A percentile compares a stretch with the other conserved stretches of the same genome.
phyloP scores from a whole-genome alignment of 805 yeast genomes.

The Candida glaebosa region DNA sequence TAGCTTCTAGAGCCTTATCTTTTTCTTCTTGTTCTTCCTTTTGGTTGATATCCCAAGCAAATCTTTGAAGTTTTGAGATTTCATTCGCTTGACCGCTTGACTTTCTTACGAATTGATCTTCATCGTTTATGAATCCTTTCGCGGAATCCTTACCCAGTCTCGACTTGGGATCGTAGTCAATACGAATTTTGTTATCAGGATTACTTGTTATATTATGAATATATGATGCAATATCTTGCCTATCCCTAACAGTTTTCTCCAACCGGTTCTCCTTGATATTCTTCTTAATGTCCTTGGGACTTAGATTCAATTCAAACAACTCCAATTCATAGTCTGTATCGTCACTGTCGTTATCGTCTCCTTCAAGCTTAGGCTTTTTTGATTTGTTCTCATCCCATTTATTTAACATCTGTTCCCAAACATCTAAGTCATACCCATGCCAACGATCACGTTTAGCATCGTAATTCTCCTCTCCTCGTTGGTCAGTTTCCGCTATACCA shows the following conservation, averaged over 20 bases:
- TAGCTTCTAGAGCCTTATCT: constrained; percentile 8
- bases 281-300: constrained; percentile 19
- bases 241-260: constrained; percentile 52
- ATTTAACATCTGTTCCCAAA: constrained; percentile 51
- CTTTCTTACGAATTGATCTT: constrained; percentile 50
- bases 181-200: constrained; percentile 15
- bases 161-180: constrained; percentile 54
- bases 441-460: constrained; percentile 77
- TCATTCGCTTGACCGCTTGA: constrained; percentile 21
- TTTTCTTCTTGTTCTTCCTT: constrained; percentile 11
- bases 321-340: constrained; percentile 42
- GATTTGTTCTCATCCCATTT: constrained; percentile 38
- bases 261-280: constrained; percentile 28
- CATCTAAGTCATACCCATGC: constrained; percentile 71
- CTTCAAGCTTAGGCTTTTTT: constrained; percentile 6
- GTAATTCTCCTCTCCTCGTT: constrained; percentile 43
- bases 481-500: constrained; percentile 42
- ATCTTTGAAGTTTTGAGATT: constrained; percentile 24
- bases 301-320: constrained; percentile 32
- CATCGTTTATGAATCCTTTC: constrained; percentile 33
- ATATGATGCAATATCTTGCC: constrained; percentile 72
- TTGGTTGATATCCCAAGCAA: constrained; percentile 31
- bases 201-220: constrained; percentile 43
- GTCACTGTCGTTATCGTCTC: constrained; percentile 22
- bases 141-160: constrained; percentile 30